Base-by-base conservation (phyloP, 2,329 filamentous ascomycete species). In the Paecilomyces niveus region DNA sequence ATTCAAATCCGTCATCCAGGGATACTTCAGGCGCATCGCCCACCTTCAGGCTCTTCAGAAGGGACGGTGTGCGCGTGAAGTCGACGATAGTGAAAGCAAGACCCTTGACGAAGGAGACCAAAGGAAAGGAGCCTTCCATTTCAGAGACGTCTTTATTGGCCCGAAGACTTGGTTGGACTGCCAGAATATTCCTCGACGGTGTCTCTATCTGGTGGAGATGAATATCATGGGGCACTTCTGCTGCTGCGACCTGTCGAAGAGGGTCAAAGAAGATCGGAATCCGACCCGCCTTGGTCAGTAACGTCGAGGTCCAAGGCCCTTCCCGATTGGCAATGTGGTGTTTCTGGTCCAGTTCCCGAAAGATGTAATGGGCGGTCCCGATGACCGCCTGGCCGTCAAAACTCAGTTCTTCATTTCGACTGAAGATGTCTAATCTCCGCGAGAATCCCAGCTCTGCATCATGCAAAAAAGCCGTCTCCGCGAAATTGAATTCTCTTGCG, bases 61-160 rank as follows among this genome's bases (percentile, higher is more conserved):
- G 57, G 7, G 64, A 63, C 1, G 65, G 66, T 45, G 64, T 63
- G 8, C 64, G 64, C 1, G 68, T 68, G 53, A 72, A 60, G 45
- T 70, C 68, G 29, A 74, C 63, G 1, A 73, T 65, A 10, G 66
- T 67, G 59, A 70, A 73, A 0, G 83, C 84, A 86, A 92, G 88
- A 54, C 89, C 89, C 52, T 84, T 84, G 35, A 91, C 88, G 53
- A 92, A 83, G 62, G 83, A 86, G 58, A 85, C 80, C 18, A 84
- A 67, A 13, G 82, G 80, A 8, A 80, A 76, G 3, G 72, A 72
- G n/a, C 60, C 67, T 53, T 59, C 63, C 58, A 67, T 63, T 54
- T 66, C 68, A 13, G 64, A 64, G 39, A 65, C 63, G 1, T 66
- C 63, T 6, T 65, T 64, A 26, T 65, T 60, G 3, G 63, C 64